phyloP scores from a whole-genome alignment of 2,329 filamentous ascomycete genomes.

The Exophiala bonariae region DNA sequence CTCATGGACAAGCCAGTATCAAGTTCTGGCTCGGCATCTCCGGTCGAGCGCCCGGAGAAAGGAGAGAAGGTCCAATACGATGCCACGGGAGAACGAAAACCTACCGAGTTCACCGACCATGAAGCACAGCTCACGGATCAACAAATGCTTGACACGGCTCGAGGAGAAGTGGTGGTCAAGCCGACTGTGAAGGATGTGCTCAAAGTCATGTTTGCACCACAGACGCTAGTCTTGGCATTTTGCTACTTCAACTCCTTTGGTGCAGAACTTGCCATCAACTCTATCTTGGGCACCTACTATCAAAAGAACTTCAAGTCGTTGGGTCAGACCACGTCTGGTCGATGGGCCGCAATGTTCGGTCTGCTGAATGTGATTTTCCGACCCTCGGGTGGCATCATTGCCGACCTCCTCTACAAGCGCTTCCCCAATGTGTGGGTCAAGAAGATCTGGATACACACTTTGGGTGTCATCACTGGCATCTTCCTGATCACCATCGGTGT shows the following conservation, averaged over 20 bases:
- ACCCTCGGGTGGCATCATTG: constrained; percentile 51
- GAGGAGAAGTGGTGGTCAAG: constrained; percentile 61
- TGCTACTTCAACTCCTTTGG: constrained; percentile 64
- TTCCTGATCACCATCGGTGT: constrained; percentile 65
- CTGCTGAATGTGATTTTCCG: constrained; percentile 52
- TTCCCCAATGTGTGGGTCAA: constrained; percentile 57
- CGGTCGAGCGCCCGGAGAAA: constrained; percentile 34
- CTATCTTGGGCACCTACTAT: constrained; percentile 61
- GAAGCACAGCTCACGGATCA: constrained; percentile 47
- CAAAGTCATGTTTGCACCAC: constrained; percentile 62
- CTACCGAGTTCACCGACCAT: constrained; percentile 32
- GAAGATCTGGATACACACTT: constrained; percentile 60
- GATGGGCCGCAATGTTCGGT: constrained; percentile 58
- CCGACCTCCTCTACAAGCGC: constrained; percentile 56
- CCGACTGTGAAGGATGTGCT: constrained; percentile 63
- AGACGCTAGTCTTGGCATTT: constrained; percentile 53
- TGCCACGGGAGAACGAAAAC: constrained; percentile 28
- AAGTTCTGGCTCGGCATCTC: constrained; percentile 27
- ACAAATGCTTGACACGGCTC: constrained; percentile 52
- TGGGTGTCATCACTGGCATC: constrained; percentile 57
- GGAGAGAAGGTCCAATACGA: constrained; percentile 35
- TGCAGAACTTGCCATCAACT: constrained; percentile 61
- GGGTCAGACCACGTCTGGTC: constrained; percentile 55
- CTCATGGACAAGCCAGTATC: constrained; percentile 33
- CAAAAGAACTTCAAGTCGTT: constrained; percentile 55